Conservation (phyloP, 495 filamentous ascomycete species). For the Darksidea phi region DNA sequence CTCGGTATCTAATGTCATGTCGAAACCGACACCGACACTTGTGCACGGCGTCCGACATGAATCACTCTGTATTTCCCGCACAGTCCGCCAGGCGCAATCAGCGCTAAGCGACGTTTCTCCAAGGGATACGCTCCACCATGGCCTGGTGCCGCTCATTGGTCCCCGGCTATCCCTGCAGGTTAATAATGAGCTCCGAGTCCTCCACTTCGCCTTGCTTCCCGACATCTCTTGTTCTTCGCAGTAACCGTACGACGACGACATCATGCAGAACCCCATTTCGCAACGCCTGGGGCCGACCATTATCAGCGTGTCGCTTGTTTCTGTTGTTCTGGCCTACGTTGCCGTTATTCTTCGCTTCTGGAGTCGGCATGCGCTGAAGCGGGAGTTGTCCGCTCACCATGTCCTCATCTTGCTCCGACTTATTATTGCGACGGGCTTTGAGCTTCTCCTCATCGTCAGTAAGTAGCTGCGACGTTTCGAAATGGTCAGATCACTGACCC, state of each 20-base stretch:
- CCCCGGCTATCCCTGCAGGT: background rate
- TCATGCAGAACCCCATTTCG: background rate
- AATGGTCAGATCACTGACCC: background rate
- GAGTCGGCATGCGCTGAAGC: background rate
- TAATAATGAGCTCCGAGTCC: background rate
- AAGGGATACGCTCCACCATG: background rate
- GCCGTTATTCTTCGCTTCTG: background rate
- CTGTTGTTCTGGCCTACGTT: background rate
- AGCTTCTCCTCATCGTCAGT: background rate
- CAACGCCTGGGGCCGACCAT: background rate
- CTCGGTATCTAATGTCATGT: too few relatives aligned
- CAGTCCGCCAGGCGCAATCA: background rate
- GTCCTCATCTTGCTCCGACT: background rate
- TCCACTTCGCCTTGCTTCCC: background rate
- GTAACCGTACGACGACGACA: background rate
- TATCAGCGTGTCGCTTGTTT: background rate
- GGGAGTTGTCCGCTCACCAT: background rate
- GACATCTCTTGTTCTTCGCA: background rate
- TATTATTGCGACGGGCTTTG: background rate
- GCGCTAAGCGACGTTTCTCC: background rate
- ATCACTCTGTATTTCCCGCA: background rate
- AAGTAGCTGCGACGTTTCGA: background rate
- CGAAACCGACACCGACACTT: too few relatives aligned
- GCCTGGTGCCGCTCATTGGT: background rate
- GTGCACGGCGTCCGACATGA: too few relatives aligned